These are phyloP conservation scores for Lactarius quietus DNA, from an alignment of 768 basidiomycete species.

Conservation along the genomic window DNA sequence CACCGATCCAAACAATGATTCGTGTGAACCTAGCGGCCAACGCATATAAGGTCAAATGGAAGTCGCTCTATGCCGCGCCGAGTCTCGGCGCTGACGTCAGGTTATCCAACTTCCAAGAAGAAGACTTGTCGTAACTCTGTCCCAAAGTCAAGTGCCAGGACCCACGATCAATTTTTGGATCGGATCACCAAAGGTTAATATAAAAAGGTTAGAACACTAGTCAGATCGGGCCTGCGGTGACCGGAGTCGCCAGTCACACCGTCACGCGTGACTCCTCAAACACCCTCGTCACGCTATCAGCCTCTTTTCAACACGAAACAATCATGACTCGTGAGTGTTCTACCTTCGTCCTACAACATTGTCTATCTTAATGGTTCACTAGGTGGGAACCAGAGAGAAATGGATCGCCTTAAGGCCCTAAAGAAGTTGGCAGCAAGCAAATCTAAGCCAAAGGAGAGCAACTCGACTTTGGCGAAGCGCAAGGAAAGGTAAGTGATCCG, in stretches of 20 bases:
- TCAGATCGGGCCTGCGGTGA: constrained; percentile 10
- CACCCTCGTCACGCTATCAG: neutral
- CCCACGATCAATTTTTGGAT: constrained; percentile 26
- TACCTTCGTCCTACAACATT: neutral
- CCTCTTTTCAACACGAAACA: neutral
- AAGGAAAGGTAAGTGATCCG: constrained; percentile 63
- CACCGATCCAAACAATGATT: constrained; percentile 5
- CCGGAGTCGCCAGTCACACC: neutral
- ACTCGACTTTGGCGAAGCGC: constrained; percentile 55
- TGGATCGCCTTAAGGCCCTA: constrained; percentile 66
- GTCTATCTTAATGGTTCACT: constrained; percentile 5
- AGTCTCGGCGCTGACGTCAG: constrained; percentile 25
- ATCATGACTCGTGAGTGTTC: constrained; percentile 26
- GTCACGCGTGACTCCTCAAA: constrained; percentile 8
- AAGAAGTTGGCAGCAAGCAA: constrained; percentile 62
- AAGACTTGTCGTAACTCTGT: neutral
- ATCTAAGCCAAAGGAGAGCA: constrained; percentile 69
- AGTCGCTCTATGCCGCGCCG: constrained; percentile 13
- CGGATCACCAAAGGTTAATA: constrained; percentile 26
- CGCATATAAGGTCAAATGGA: constrained; percentile 25
- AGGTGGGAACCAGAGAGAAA: constrained; percentile 85
- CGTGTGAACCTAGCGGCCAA: constrained; percentile 15
- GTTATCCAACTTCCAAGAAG: constrained; percentile 15
- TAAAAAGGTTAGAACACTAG: constrained; percentile 21
- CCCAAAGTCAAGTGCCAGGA: constrained; percentile 13